Evolutionary conservation across 352 stramenopile species (phyloP).

Genomic region (Phytophthora pistaciae): DNA sequence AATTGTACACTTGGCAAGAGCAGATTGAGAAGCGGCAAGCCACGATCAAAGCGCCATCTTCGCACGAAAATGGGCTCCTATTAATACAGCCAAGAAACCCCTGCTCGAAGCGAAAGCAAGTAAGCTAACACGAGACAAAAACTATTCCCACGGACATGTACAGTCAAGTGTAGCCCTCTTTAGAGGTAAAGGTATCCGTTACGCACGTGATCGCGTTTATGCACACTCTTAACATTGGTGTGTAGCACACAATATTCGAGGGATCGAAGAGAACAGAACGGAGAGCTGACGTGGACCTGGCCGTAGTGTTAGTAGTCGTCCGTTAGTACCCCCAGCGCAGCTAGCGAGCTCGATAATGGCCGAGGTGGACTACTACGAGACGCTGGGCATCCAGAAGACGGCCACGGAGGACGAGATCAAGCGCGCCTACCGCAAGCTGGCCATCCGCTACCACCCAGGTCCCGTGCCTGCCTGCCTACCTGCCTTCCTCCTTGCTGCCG

Average conservation of each 20-base stretch:
- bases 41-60: background rate
- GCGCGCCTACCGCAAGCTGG: slow-evolving; percentile 87
- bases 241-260: background rate
- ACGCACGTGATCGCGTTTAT: background rate
- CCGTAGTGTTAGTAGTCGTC: slow-evolving; percentile 2
- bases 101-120: background rate
- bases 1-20: background rate
- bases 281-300: slow-evolving; percentile 12
- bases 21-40: background rate
- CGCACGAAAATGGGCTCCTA: background rate
- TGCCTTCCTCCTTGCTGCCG: background rate
- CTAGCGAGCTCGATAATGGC: slow-evolving; percentile 34
- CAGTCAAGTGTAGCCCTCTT: slow-evolving; percentile 1
- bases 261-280: background rate
- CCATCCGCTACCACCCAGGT: slow-evolving; percentile 91
- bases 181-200: background rate
- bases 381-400: slow-evolving; percentile 74
- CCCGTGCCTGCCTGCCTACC: background rate
- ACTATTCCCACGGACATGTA: background rate
- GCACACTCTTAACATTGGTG: background rate
- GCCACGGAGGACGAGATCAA: slow-evolving; percentile 87
- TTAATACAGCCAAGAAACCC: slow-evolving; percentile 1
- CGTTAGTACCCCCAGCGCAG: slow-evolving; percentile 4
- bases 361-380: slow-evolving; percentile 77
- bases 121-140: background rate